A percentile compares a stretch with the other conserved stretches of the same genome.
These are phyloP conservation scores for Coniosporium uncinatum DNA, from an alignment of 2,329 filamentous ascomycete species.

Conservation along the genomic window DNA sequence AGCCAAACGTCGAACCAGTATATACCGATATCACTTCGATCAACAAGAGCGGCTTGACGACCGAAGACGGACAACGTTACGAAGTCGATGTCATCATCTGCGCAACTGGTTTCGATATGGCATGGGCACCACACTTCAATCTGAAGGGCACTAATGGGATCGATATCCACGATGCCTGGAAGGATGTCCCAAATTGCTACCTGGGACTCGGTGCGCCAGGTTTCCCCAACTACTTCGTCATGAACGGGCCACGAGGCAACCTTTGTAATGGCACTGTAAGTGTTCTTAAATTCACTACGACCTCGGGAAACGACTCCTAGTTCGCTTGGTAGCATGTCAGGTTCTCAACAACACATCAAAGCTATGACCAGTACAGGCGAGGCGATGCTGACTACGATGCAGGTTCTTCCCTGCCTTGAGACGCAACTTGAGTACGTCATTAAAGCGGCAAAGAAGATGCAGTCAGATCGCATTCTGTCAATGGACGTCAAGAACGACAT, in stretches of 20 bases:
- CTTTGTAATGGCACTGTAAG: slow-evolving; percentile 39
- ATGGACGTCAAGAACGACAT: slow-evolving; percentile 27
- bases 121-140: slow-evolving; percentile 37
- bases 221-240: slow-evolving; percentile 7
- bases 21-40: slow-evolving; percentile 30
- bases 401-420: slow-evolving; percentile 36
- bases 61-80: slow-evolving; percentile 19
- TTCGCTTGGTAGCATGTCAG: too few species aligned
- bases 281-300: too few species aligned
- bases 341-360: too few species aligned
- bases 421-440: slow-evolving; percentile 30
- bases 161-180: slow-evolving; percentile 2
- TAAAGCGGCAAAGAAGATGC: slow-evolving; percentile 32
- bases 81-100: slow-evolving; percentile 24
- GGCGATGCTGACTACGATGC: too few species aligned
- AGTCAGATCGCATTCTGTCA: slow-evolving; percentile 24
- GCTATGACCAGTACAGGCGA: too few species aligned
- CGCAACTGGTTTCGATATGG: slow-evolving; percentile 29
- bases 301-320: too few species aligned
- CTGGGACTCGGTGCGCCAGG: slow-evolving; percentile 5
- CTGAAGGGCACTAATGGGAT: slow-evolving; percentile 17
- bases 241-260: slow-evolving; percentile 30
- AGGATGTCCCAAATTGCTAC: slow-evolving; percentile 4
- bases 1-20: slow-evolving; percentile 38
- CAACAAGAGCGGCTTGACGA: slow-evolving; percentile 21